Conservation (phyloP, 768 basidiomycete species). For the Clitopilus passeckerianus region DNA sequence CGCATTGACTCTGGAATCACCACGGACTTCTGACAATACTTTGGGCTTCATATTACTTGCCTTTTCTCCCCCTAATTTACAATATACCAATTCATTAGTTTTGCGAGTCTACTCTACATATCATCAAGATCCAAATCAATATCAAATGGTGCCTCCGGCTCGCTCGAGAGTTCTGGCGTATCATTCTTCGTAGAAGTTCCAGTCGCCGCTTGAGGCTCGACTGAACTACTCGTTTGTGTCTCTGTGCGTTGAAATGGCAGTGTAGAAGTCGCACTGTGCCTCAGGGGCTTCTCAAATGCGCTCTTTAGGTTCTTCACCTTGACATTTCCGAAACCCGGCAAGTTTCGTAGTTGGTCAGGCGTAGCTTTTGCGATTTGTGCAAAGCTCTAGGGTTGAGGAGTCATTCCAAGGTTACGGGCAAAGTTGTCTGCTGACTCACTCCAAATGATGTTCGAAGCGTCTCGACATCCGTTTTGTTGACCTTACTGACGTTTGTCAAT, state of each 20-base stretch:
- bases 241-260: slow-evolving; percentile 16
- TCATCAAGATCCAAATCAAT: slow-evolving; percentile 43
- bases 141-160: slow-evolving; percentile 27
- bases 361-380: slow-evolving; percentile 73
- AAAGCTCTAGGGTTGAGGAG: slow-evolving; percentile 58
- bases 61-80: background rate
- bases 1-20: background rate
- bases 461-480: slow-evolving; percentile 97
- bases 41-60: background rate
- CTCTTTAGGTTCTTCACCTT: slow-evolving; percentile 91
- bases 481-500: slow-evolving; percentile 85
- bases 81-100: background rate
- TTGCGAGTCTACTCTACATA: background rate
- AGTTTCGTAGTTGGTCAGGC: slow-evolving; percentile 67
- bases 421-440: slow-evolving; percentile 30
- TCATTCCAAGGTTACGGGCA: background rate
- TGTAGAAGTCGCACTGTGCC: slow-evolving; percentile 55
- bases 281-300: slow-evolving; percentile 87
- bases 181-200: slow-evolving; percentile 34
- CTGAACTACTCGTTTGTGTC: slow-evolving; percentile 36
- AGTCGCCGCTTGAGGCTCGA: slow-evolving; percentile 73
- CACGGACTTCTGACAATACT: background rate
- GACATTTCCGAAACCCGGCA: slow-evolving; percentile 92
- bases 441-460: slow-evolving; percentile 90
- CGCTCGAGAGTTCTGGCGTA: slow-evolving; percentile 9